phyloP scores from a whole-genome alignment of 139 green algal genomes.

The Chlorella sp. region DNA sequence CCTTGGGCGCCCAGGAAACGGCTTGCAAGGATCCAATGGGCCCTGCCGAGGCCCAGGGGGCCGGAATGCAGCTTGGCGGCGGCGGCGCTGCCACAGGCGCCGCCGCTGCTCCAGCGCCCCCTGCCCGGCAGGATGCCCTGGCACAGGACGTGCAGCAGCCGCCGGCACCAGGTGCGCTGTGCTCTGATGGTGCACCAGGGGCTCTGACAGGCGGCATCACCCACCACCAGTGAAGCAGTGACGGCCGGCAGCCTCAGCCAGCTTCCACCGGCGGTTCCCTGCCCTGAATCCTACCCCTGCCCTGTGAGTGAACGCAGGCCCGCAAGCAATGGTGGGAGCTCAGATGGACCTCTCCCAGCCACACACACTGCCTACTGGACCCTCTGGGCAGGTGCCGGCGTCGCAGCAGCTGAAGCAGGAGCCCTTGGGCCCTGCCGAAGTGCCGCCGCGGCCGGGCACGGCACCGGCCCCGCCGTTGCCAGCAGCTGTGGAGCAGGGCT shows the following conservation, averaged over 20 bases:
- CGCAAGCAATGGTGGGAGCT: not conserved
- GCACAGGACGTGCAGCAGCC: slow-evolving; percentile 19
- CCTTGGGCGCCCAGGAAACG: too few species aligned
- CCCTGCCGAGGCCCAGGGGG: not conserved
- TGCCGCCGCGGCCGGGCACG: not conserved
- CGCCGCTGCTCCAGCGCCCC: not conserved
- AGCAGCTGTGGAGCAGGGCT: not conserved
- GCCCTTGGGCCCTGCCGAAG: too few species aligned
- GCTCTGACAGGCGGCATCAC: too few species aligned
- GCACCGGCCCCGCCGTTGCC: not conserved
- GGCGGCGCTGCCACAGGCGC: not conserved
- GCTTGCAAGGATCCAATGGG: too few species aligned
- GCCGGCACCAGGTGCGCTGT: not conserved
- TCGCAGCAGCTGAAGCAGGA: not conserved
- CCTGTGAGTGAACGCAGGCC: not conserved
- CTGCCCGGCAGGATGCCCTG: not conserved
- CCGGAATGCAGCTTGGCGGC: not conserved
- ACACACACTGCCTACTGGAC: not conserved
- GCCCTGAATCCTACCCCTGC: too few species aligned
- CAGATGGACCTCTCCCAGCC: not conserved
- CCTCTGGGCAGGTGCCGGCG: not conserved
- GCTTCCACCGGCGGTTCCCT: not conserved
- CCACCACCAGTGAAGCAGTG: too few species aligned
- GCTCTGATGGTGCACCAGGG: not conserved
- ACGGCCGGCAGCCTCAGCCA: too few species aligned